Evolutionary conservation across 805 yeast species (phyloP), one percentile per base, ranked within the genome.

Genomic region (Saccharomycopsis olivae): DNA sequence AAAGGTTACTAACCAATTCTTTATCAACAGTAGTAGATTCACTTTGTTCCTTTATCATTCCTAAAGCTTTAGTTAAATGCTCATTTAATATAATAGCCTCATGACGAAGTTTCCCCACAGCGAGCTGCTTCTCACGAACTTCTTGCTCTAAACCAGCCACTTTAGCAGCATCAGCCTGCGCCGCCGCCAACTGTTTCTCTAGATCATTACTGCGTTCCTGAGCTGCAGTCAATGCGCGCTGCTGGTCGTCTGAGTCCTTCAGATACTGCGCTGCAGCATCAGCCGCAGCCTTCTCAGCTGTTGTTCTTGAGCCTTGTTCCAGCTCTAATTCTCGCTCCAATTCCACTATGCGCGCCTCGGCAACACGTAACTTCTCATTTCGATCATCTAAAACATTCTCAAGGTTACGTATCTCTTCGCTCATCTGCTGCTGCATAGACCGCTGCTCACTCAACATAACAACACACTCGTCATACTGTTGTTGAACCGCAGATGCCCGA

Each of bases 11-110:
- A 4, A 92, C 75, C 45, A 92, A 71, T 56, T 88, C 95, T 54
- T 81, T 79, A 57, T 89, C 97, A 1, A 89, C 86, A 6, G 79
- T 70, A 36, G 78, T 83, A 5, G 86, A 74, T 29, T 76, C 75
- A 30, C 83, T 74, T 38, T 79, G 82, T 53, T 78, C 78, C 51
- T 87, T 85, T 44, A 92, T 71, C 69, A 89, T 66, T 19, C 85
- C 75, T 46, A 89, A 62, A 1, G 97, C 94, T 53, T 92, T 89
- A n/a, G 95, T 87, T 40, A 92, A 62, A 60, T 92, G 97, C 55
- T 92, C 98, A 56, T 92, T 92, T 43, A 89, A 62, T 19, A 85
- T 84, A 8, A 92, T 89, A 2, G 94, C 89, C 57, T 92, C 98
- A 57, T 89, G 97, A 39, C 96, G 73, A 36, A 92, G 68, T 55